Base-by-base conservation (phyloP, 305 asterid genomes). In the Rubia peregrina region DNA sequence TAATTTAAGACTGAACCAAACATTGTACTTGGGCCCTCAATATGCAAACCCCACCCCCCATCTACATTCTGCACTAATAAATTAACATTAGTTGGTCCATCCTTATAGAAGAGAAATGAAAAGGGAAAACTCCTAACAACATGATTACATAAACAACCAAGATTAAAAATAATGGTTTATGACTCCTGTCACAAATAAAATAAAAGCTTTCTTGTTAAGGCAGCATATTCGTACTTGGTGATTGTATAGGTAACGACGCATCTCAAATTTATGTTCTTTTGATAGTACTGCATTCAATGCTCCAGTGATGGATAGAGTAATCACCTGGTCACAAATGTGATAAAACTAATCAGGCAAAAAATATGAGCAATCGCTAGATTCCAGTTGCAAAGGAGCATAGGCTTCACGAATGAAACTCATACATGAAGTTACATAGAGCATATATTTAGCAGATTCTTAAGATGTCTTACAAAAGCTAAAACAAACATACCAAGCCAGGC, bases 21-120 rank as follows among this genome's bases (percentile, higher is more conserved):
- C 98, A 92, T 92, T 59, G 97, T 92, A 84, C 97, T 89, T 60
- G 89, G 98, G 73, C 98, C 90, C 81, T 92, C 97, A 77, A 92
- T 90, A 80, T 92, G 97, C 83, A 92, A 85, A 74, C 98, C 97
- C 96, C 97, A 90, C 72, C 98, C 97, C 78, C 98, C 98, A 78
- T 92, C 98, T 65, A 69, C 75, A 78, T 90, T 92, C 98, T 92
- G 91, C 76, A 76, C 79, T 65, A 74, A 68, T 73, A 80, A 53
- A 49, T 67, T 66, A 75, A 70, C 72, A 75, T 36, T 67, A 57
- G 75, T 61, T 75, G 68, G 77, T 26, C 69, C 62, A 22, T 70
- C 71, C 19, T 70, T 71, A 56, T 66, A 55, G 26, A 46, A 48
- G 70, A 71, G 68, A 51, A 41, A 16, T 33, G 68, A 72, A 24